phyloP scores from a whole-genome alignment of 2,329 filamentous ascomycete species.

The Aspergillus ochraceoroseus region DNA sequence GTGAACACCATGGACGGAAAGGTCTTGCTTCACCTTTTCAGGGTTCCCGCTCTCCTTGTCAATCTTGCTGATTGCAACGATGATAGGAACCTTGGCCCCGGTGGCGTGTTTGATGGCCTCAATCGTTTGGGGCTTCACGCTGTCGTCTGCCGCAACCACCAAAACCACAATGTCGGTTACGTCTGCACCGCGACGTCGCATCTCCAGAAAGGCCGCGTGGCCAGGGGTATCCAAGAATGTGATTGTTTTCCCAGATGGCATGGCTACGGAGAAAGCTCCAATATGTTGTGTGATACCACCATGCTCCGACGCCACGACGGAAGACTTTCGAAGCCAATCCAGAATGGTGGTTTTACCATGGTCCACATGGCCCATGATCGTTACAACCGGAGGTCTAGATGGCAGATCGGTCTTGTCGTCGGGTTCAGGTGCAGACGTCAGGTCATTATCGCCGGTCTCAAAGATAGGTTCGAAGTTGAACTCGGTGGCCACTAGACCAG shows the following conservation, averaged over 20 bases:
- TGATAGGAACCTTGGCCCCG: conserved; percentile 82
- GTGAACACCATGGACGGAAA: conserved; percentile 75
- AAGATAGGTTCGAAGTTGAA: conserved; percentile 86
- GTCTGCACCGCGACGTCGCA: conserved; percentile 91
- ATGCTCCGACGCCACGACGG: conserved; percentile 83
- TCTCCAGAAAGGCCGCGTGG: conserved; percentile 89
- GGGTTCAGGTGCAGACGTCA: conserved; percentile 63
- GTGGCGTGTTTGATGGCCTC: conserved; percentile 94
- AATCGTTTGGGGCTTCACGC: conserved; percentile 93
- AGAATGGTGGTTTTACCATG: conserved; percentile 97
- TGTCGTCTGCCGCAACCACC: conserved; percentile 94
- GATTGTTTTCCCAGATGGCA: conserved; percentile 81
- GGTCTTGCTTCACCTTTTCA: conserved; percentile 81
- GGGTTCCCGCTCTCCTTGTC: conserved; percentile 80
- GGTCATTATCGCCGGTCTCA: conserved; percentile 61
- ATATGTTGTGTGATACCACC: conserved; percentile 98
- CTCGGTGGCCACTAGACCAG: conserved; percentile 82
- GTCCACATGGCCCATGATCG: conserved; percentile 99
- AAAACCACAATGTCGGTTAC: conserved; percentile 96
- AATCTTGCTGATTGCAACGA: conserved; percentile 96
- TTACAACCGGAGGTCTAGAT: conserved; percentile 81
- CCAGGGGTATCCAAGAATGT: conserved; percentile 97
- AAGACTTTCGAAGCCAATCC: conserved; percentile 89
- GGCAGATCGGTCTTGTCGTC: conserved; percentile 66
- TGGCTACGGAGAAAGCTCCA: conserved; percentile 86